Percentiles rank a stretch among this genome's conserved stretches.
phyloP scores from a whole-genome alignment of 1,284 basidiomycete species.

The Psilocybe mexicana region DNA sequence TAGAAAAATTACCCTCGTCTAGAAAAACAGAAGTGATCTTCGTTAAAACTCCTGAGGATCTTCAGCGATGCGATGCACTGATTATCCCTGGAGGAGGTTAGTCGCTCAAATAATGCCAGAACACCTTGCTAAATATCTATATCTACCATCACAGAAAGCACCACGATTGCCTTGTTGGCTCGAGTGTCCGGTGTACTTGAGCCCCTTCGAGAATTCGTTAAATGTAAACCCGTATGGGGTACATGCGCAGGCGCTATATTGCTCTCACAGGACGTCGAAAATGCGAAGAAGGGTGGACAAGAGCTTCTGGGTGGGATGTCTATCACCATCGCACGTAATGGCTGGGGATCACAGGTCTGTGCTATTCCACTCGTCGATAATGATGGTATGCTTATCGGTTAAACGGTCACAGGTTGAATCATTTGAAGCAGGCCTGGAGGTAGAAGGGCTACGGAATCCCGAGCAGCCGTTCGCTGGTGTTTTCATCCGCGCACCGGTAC shows the following conservation, averaged over 20 bases:
- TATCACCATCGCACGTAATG: slow-evolving; percentile 85
- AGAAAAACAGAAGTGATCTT: slow-evolving; percentile 54
- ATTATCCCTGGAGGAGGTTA: slow-evolving; percentile 90
- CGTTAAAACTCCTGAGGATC: slow-evolving; percentile 78
- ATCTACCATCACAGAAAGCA: slow-evolving; percentile 65
- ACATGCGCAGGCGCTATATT: slow-evolving; percentile 98
- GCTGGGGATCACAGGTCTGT: slow-evolving; percentile 80
- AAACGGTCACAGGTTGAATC: slow-evolving; percentile 73
- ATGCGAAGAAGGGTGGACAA: slow-evolving; percentile 86
- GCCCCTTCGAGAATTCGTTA: slow-evolving; percentile 73
- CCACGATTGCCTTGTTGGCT: slow-evolving; percentile 89
- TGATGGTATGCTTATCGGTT: background rate
- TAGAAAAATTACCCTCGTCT: slow-evolving; percentile 57
- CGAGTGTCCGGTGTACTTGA: slow-evolving; percentile 78
- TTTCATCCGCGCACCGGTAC: slow-evolving; percentile 93
- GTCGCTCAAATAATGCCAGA: slow-evolving; percentile 16
- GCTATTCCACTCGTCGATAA: background rate
- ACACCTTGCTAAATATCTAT: background rate
- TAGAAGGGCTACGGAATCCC: slow-evolving; percentile 65
- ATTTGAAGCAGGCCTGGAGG: slow-evolving; percentile 79
- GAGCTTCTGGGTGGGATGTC: slow-evolving; percentile 85
- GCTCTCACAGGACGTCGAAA: slow-evolving; percentile 72
- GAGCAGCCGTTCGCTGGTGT: slow-evolving; percentile 78
- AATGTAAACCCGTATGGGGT: slow-evolving; percentile 85
- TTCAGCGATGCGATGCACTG: slow-evolving; percentile 78